Evolutionary conservation across 2,329 filamentous ascomycete genomes (phyloP), one percentile per base, ranked within the genome.

Genomic region (Tolypocladium tropicale): DNA sequence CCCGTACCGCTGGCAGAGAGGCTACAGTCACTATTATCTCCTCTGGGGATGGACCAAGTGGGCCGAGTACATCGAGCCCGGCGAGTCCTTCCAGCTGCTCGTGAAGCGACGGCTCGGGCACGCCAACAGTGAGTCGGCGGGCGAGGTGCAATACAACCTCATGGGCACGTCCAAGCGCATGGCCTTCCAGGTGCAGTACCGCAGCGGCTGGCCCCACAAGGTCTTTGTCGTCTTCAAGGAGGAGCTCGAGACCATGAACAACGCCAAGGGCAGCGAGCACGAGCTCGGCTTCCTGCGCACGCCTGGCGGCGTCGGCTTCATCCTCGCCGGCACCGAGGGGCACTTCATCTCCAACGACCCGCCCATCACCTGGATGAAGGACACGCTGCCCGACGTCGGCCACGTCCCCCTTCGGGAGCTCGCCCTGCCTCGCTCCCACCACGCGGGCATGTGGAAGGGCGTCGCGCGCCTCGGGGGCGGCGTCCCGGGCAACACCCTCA

Each of bases 361-460:
- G 3, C 62, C 63, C 2, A 37, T 55, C 6, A 56, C 49, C 39
- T 72, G 68, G 70, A 72, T 72, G 70, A 61, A 64, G 30, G 30
- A 50, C 2, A 54, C 64, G 55, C 58, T 70, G 7, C 54, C 55
- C 0, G 58, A 65, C 14, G 64, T 71, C 9, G 63, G 64, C 2
- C 23, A 68, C 12, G 33, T 63, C 10, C 58, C 64, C 2, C 65
- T 72, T 2, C 62, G 67, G 7, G 62, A 70, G 33, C 62, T 72
- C 28, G 46, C 63, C 21, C 59, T 72, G 30, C 67, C 68, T 1
- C 63, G 67, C 0, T 66, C 69, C 2, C 69, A 71, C 56, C 65
- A 70, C 57, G 53, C 63, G 0, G 70, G 67, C 53, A 58, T 68
- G 62, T 67, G 59, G 54, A 58, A 58, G 37, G 46, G n/a, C 21